phyloP scores from a whole-genome alignment of 2,329 filamentous ascomycete genomes.

The Aspergillus ochraceus region DNA sequence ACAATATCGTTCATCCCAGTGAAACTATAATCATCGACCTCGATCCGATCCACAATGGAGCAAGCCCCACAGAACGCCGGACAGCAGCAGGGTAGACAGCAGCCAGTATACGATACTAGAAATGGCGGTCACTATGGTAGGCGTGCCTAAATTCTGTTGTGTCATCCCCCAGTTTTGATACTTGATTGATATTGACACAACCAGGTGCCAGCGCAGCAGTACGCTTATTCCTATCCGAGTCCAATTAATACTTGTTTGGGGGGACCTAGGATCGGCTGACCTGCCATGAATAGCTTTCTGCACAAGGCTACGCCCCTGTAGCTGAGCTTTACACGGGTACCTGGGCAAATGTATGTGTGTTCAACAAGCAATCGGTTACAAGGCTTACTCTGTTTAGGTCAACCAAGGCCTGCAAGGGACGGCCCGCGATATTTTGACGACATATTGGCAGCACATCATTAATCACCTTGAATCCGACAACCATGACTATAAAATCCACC shows the following conservation, averaged over 20 bases:
- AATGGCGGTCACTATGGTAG: slow-evolving; percentile 77
- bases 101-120: slow-evolving; percentile 69
- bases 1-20: background rate
- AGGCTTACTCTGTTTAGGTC: slow-evolving; percentile 58
- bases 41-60: slow-evolving; percentile 49
- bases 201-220: slow-evolving; percentile 69
- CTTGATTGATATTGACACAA: slow-evolving; percentile 5
- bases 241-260: background rate
- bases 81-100: slow-evolving; percentile 60
- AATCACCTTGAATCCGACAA: slow-evolving; percentile 91
- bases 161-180: background rate
- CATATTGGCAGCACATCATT: slow-evolving; percentile 99
- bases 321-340: slow-evolving; percentile 89
- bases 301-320: slow-evolving; percentile 82
- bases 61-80: slow-evolving; percentile 54
- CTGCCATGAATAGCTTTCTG: slow-evolving; percentile 64
- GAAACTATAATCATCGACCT: background rate
- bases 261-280: slow-evolving; percentile 13
- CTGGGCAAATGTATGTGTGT: slow-evolving; percentile 80
- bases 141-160: background rate
- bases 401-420: slow-evolving; percentile 91
- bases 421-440: slow-evolving; percentile 96
- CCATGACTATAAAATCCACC: slow-evolving; percentile 98
- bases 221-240: slow-evolving; percentile 38
- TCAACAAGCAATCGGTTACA: background rate